A percentile compares a stretch with the other conserved stretches of the same genome.
These are phyloP conservation scores for Talaromyces sp. DNA, from an alignment of 2,329 filamentous ascomycete species.

Conservation along the genomic window DNA sequence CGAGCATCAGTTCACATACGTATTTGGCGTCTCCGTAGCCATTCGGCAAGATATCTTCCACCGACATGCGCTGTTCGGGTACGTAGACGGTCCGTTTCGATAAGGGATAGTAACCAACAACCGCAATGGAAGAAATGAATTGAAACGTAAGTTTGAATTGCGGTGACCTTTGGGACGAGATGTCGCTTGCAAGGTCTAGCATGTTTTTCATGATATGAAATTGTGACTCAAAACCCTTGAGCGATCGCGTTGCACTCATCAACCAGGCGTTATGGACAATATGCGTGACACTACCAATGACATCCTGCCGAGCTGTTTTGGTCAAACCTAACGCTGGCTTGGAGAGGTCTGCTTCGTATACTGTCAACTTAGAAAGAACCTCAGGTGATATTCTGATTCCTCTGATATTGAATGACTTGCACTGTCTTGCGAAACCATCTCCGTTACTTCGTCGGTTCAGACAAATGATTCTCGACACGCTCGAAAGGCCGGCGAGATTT, in stretches of 20 bases:
- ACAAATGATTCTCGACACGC: conserved; percentile 32
- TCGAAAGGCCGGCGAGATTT: conserved; percentile 45
- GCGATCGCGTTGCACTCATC: conserved; percentile 22
- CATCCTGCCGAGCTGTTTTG: not conserved
- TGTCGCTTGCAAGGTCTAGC: conserved; percentile 42
- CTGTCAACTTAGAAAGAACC: not conserved
- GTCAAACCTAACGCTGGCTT: not conserved
- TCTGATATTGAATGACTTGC: not conserved
- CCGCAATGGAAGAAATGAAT: not conserved
- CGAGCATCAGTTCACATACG: conserved; percentile 50
- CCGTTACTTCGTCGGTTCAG: conserved; percentile 23
- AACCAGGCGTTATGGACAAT: conserved; percentile 38
- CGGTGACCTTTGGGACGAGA: conserved; percentile 21
- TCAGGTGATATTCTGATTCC: not conserved
- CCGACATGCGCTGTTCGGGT: conserved; percentile 41
- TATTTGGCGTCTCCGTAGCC: conserved; percentile 54
- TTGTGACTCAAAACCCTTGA: conserved; percentile 25
- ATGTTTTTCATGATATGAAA: conserved; percentile 49
- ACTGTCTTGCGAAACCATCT: not conserved
- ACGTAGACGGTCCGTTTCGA: conserved; percentile 26
- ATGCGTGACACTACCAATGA: conserved; percentile 40
- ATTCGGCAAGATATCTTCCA: conserved; percentile 41
- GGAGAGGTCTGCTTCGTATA: not conserved
- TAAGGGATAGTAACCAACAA: not conserved
- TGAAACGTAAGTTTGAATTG: not conserved